phyloP scores from a whole-genome alignment of 257 asterid species.

The Solanum sejunctum region DNA sequence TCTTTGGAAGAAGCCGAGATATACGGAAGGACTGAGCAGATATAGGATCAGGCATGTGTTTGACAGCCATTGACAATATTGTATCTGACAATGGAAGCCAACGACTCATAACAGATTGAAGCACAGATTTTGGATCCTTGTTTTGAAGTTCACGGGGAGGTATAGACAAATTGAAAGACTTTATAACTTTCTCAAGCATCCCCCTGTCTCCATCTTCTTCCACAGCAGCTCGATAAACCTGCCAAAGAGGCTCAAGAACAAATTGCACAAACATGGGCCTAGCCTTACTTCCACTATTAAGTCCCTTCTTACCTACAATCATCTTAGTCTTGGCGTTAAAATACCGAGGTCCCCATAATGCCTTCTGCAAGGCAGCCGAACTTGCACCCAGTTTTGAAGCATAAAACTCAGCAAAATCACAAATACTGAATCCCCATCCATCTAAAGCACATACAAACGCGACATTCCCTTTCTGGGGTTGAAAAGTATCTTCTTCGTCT shows the following conservation, averaged over 20 bases:
- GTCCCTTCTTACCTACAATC: constrained; percentile 72
- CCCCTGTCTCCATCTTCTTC: constrained; percentile 42
- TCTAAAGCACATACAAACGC: constrained; percentile 85
- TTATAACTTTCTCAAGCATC: constrained; percentile 52
- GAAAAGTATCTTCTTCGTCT: constrained; percentile 89
- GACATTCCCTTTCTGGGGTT: constrained; percentile 95
- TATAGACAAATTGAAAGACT: constrained; percentile 16
- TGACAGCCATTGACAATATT: no score
- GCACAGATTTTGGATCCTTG: no score
- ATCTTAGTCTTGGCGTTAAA: constrained; percentile 50
- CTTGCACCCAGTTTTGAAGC: constrained; percentile 72
- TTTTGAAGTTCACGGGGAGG: no score
- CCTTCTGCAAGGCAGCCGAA: constrained; percentile 46
- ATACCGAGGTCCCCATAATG: constrained; percentile 87
- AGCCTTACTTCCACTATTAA: constrained; percentile 42
- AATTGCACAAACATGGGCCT: constrained; percentile 85
- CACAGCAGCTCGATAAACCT: constrained; percentile 58
- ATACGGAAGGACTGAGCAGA: no score
- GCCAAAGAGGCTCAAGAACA: constrained; percentile 86
- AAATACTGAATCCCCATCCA: constrained; percentile 86
- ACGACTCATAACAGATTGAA: no score
- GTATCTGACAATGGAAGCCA: no score
- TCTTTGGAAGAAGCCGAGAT: no score
- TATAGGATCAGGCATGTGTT: no score
- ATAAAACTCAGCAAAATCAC: constrained; percentile 59